Base-by-base conservation (phyloP, 2,329 filamentous ascomycete species). In the Fusarium musae region DNA sequence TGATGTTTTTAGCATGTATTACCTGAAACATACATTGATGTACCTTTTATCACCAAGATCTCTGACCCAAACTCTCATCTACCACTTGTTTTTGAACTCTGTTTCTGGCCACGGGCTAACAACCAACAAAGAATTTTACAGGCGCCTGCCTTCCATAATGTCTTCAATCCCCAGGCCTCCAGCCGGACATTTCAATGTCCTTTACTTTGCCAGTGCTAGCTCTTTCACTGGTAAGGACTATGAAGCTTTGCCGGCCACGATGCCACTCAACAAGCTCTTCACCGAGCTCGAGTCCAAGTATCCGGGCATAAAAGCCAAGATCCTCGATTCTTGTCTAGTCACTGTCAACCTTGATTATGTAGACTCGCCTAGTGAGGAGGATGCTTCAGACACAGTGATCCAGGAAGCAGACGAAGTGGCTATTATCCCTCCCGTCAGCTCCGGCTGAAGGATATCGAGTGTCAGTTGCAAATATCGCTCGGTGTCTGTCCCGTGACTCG, bases 401-500 rank as follows among this genome's bases (percentile, higher is more conserved):
- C 83, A 90, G 58, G 89, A 90, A 70, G 93, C 92, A 34, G 94
- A 97, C 79, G 94, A 97, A 83, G 93, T 97, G 62, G 94, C 93
- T 46, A 92, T 97, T 40, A 96, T 97, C 64, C 94, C 94, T 39
- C 94, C 94, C 15, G 94, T 97, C 74, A 97, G 94, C 85, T 95
- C 94, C 42, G 94, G 94, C 9, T 96, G 82, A 87, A 64, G 57
- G 52, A 63, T 67, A 60, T 64, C 63, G 47, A 62, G 66, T 53
- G 58, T 60, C 39, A 61, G 65, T 70, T 67, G 50, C 56, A 67
- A 66, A 69, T 63, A 63, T 61, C 40, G 50, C 63, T 65, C 26
- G 30, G 37, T 56, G 40, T 44, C 39, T 43, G 44, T 57, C 47
- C 40, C 21, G 47, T 71, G 46, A 56, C 26, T 46, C 23, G 28